Evolutionary conservation across 2,329 filamentous ascomycete species (phyloP), one percentile per base, ranked within the genome.

Genomic region (Xylaria sp.): DNA sequence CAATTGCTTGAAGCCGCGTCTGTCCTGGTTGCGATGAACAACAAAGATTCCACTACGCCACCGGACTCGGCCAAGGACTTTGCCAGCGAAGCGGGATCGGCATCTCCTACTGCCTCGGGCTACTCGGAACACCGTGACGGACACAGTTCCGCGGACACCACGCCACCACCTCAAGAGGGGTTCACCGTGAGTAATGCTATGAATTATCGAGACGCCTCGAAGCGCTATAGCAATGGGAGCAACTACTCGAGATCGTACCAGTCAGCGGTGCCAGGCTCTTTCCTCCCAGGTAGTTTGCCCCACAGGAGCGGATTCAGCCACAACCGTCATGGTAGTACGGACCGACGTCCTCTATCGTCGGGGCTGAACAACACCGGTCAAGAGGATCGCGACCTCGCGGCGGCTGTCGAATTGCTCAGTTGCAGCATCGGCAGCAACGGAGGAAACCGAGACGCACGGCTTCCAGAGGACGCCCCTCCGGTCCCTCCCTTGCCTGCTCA

Each of bases 1-100:
- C 96, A 99, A 82, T 88, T 99, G 70, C 88, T 99, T 69, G 96
- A 99, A 83, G 96, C 96, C 50, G 96, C 96, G 48, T 97, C 94
- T n/a, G 96, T 98, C 62, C 86, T 99, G 73, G 91, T 98, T 68
- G 91, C 90, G 78, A 98, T 99, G 94, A 98, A 90, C 78, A 69
- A 82, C 79, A 80, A 80, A 63, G 81, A 82, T 55, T 82, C 84
- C 71, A 86, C 85, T 57, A 90, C 89, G 4, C 87, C 90, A 55
- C 89, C 90, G 34, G 88, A 90, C 67, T 90, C 89, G 46, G 84
- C 90, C 66, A 89, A 89, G 76, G 88, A 90, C 75, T 90, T 89
- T 76, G 87, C 90, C 71, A 97, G 93, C 81, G 94, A 97, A 78
- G 86, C 90, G 63, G 95, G 94, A 44, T 96, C 93, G 41, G 87